A percentile compares a stretch with the other conserved stretches of the same genome.
Evolutionary conservation across 176 grass and related monocot species (phyloP).

Genomic region (Olyra latifolia): DNA sequence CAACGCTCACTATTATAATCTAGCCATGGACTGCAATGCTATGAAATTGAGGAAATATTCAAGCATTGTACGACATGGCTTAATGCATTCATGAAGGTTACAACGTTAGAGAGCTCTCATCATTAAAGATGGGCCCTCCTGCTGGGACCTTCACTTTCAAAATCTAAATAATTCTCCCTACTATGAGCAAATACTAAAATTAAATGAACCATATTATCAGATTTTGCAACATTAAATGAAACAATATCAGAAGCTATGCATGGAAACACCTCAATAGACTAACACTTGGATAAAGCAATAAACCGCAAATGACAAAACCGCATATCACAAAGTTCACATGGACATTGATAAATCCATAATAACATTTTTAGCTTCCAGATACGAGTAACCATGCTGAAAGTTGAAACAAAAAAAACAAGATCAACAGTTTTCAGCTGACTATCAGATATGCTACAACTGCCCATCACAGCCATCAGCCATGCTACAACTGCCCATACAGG

Average conservation of each 20-base stretch:
- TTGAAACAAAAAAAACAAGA: conserved; percentile 25
- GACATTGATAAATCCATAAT: conserved; percentile 18
- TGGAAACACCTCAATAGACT: background rate
- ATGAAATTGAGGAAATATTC: conserved; percentile 22
- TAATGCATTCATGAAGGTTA: conserved; percentile 31
- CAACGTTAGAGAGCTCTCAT: conserved; percentile 36
- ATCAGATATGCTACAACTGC: conserved; percentile 29
- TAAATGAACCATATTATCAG: background rate
- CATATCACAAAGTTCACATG: conserved; percentile 23
- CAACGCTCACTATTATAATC: background rate
- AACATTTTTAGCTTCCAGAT: conserved; percentile 37
- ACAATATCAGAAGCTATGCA: background rate
- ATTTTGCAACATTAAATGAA: background rate
- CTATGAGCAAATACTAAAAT: background rate
- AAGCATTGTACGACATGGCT: conserved; percentile 38
- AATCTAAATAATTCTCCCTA: background rate
- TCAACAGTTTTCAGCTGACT: conserved; percentile 34
- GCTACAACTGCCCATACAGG: conserved; percentile 26
- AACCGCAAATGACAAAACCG: background rate
- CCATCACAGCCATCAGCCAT: conserved; percentile 26
- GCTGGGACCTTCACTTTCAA: conserved; percentile 40
- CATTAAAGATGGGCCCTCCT: conserved; percentile 31
- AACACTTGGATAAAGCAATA: background rate
- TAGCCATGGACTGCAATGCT: conserved; percentile 38
- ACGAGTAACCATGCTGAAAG: conserved; percentile 35